These are phyloP conservation scores for Grosmannia huntii DNA, from an alignment of 2,329 filamentous ascomycete genomes.

Conservation along the genomic window DNA sequence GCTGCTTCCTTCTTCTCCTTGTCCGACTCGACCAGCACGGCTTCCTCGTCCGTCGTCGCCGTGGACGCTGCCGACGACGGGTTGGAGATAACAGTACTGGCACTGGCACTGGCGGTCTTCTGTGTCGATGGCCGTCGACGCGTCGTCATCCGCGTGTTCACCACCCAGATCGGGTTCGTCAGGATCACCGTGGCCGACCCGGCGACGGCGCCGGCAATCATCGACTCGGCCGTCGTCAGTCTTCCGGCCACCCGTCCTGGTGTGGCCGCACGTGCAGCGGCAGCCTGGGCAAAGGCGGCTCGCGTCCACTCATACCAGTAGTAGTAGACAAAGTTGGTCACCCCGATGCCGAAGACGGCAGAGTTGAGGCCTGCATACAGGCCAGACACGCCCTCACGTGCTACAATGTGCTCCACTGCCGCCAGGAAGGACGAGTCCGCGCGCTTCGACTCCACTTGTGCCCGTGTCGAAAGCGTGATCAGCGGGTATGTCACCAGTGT, in stretches of 20 bases:
- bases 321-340: constrained; percentile 99
- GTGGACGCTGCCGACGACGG: not conserved
- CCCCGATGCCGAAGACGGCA: constrained; percentile 90
- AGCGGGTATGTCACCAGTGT: constrained; percentile 97
- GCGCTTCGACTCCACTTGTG: constrained; percentile 93
- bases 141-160: constrained; percentile 97
- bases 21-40: constrained; percentile 2
- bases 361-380: constrained; percentile 90
- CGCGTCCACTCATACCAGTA: constrained; percentile 99
- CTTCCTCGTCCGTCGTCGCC: constrained; percentile 7
- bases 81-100: constrained; percentile 5
- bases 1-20: constrained; percentile 16
- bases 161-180: constrained; percentile 98
- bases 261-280: constrained; percentile 31
- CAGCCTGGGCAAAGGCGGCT: constrained; percentile 70
- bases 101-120: constrained; percentile 14
- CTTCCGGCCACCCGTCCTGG: constrained; percentile 61
- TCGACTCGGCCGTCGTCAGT: constrained; percentile 83
- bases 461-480: constrained; percentile 92
- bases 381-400: constrained; percentile 78
- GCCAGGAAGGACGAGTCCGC: constrained; percentile 74
- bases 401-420: constrained; percentile 74
- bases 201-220: constrained; percentile 88
- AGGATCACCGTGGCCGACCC: constrained; percentile 88
- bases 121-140: constrained; percentile 41